Base-by-base conservation (phyloP, 495 filamentous ascomycete species). In the Penicillium cataractarum region DNA sequence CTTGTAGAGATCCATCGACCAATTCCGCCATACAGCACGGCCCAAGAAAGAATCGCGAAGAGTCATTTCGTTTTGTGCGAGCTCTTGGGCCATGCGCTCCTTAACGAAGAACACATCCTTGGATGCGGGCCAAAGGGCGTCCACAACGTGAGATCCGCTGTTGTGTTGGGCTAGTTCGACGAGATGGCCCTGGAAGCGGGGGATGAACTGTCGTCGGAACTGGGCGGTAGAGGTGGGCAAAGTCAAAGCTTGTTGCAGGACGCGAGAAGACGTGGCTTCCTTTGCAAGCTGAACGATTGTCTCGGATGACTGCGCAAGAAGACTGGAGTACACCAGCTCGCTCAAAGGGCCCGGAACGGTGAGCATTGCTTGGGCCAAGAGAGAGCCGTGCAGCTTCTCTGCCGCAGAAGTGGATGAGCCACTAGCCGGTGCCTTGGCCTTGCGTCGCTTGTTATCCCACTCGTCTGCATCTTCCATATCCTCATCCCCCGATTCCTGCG, bases 1-100 rank as follows among this genome's bases (percentile, higher is more conserved):
- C 65, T 89, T 90, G 76, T 89, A 98, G 24, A 93, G 69, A 75
- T 98, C 95, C 78, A 97, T 92, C 56, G 83, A 85, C 96, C 95
- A 99, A 62, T 95, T 91, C 57, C 89, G 80, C 94, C 92, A 97
- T 12, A 96, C 91, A 3, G 88, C 89, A 6, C 93, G 79, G 3
- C 95, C 95, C 26, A 89, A 80, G 65, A 84, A 89, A 0, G 87
- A 89, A 60, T 92, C 88, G 24, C 93, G 83, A 19, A 99, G 78
- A 12, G 80, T 71, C 33, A 80, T 65, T 71, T 97, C 93, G 59
- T 81, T 75, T 50, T 82, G 74, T 1, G 79, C 70, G 8, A 92
- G 71, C 67, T 90, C 87, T 58, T 86, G 80, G 10, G 89, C 89
- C 64, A 91, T 82, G 10, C 84, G 75, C 69, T 91, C 88, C 52